Conservation (phyloP, 1,284 basidiomycete species). For the Sanguinoderma infundibulare region DNA sequence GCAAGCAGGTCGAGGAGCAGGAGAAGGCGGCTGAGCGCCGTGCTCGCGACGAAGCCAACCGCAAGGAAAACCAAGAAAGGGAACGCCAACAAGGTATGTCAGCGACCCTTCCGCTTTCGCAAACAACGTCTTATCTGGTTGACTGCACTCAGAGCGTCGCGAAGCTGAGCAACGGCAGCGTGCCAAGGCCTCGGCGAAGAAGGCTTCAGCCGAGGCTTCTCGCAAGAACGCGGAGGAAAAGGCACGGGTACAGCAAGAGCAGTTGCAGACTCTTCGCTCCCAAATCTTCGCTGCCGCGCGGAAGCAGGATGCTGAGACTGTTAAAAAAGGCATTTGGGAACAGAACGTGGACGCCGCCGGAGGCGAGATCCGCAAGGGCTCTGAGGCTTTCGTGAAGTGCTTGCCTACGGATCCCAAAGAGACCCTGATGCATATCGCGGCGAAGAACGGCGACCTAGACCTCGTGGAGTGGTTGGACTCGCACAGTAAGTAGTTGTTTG, state of each 20-base stretch:
- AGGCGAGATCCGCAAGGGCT: slow-evolving; percentile 65
- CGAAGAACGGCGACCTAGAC: slow-evolving; percentile 53
- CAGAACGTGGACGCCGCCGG: slow-evolving; percentile 70
- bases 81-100: slow-evolving; percentile 58
- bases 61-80: slow-evolving; percentile 49
- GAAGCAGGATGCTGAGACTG: slow-evolving; percentile 50
- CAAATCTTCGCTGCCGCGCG: slow-evolving; percentile 68
- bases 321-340: slow-evolving; percentile 70
- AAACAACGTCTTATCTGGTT: background rate
- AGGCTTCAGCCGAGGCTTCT: slow-evolving; percentile 53
- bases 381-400: slow-evolving; percentile 51
- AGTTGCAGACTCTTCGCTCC: slow-evolving; percentile 58
- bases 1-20: slow-evolving; percentile 54
- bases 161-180: slow-evolving; percentile 63
- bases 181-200: slow-evolving; percentile 56
- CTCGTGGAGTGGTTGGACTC: slow-evolving; percentile 70
- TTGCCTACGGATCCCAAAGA: slow-evolving; percentile 59
- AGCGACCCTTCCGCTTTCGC: background rate
- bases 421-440: slow-evolving; percentile 71
- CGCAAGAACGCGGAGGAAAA: slow-evolving; percentile 56
- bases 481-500: slow-evolving; percentile 56
- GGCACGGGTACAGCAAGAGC: slow-evolving; percentile 49
- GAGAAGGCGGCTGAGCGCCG: slow-evolving; percentile 55
- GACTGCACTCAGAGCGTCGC: slow-evolving; percentile 43
- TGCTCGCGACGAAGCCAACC: slow-evolving; percentile 46